Evolutionary conservation across 1,284 basidiomycete species (phyloP), one percentile per base, ranked within the genome.

Genomic region (Ustilago loliicola): DNA sequence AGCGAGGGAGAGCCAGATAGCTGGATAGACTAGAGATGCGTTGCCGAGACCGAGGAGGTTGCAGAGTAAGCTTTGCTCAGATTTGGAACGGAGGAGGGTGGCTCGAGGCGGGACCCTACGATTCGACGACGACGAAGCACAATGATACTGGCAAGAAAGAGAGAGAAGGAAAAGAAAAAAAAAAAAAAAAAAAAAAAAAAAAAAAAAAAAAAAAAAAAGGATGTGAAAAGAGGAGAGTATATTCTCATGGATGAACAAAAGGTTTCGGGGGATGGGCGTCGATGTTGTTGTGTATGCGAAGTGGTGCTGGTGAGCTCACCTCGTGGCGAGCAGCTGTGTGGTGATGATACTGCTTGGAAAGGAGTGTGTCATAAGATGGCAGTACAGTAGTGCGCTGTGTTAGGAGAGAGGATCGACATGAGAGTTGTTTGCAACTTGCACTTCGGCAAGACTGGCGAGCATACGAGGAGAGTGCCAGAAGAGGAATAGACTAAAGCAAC

Each of bases 11-110:
- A 38, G 19, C 23, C 9, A 32, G 36, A 32, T 45, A 21, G 21
- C 40, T 21, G 23, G 36, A 30, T 17, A 55, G 13, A 17, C 53
- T 55, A 38, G 53, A 21, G 40, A 57, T 29, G 45, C 48, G 25
- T 52, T 48, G 58, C 48, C 58, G 47, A 52, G 48, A 60, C 47
- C 52, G 40, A 45, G n/a, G 52, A 34, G 19, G 29, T 55, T n/a
- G 42, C 61, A 48, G 15, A 38, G 52, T 54, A 48, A n/a, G n/a
- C 19, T 40, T 15, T 15, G 19, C 17, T 10, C n/a, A 40, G 25
- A 30, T 17, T 8, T 40, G 21, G 19, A 10, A n/a, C 36, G 50
- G 27, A 40, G n/a, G 6, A 11, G 25, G 15, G n/a, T 29, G 13
- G 58, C 48, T 42, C 47, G 13, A 21, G n/a, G 21, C 42, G 21